These are phyloP conservation scores for Termitomyces titanicus DNA, from an alignment of 768 basidiomycete genomes.

Conservation along the genomic window DNA sequence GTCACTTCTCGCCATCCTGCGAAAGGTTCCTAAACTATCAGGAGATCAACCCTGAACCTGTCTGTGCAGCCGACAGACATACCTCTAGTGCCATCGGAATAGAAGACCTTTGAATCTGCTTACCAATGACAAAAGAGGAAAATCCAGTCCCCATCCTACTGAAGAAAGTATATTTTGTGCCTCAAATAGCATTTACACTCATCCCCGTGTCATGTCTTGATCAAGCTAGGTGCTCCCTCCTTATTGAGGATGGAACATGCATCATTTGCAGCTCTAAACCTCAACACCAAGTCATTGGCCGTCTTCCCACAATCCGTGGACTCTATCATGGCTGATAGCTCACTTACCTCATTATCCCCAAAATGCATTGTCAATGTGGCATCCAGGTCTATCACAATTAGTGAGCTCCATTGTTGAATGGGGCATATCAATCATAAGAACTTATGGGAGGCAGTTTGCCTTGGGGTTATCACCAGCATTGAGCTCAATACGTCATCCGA, in stretches of 20 bases:
- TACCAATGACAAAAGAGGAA: not conserved
- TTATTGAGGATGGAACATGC: constrained; percentile 17
- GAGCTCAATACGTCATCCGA: constrained; percentile 20
- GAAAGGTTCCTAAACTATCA: constrained; percentile 4
- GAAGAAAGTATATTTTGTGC: not conserved
- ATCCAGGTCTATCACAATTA: constrained; percentile 17
- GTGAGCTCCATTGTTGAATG: constrained; percentile 28
- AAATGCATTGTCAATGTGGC: constrained; percentile 5
- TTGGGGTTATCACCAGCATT: constrained; percentile 17
- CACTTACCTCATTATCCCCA: not conserved
- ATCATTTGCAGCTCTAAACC: constrained; percentile 16
- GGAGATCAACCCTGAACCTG: constrained; percentile 8
- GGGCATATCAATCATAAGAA: constrained; percentile 30
- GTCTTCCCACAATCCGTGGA: constrained; percentile 20
- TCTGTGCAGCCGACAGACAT: constrained; percentile 3
- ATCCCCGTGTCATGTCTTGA: constrained; percentile 23
- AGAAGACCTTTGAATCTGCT: not conserved
- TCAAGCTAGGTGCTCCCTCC: constrained; percentile 11
- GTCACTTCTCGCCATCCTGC: constrained; percentile 3
- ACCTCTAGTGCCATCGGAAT: not conserved
- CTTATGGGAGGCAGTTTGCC: constrained; percentile 21
- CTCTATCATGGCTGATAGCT: constrained; percentile 21
- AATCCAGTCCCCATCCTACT: not conserved
- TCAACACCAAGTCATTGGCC: constrained; percentile 13
- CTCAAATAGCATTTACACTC: constrained; percentile 21